Conservation (phyloP, 495 filamentous ascomycete species). For the Lasiosphaeria miniovina region DNA sequence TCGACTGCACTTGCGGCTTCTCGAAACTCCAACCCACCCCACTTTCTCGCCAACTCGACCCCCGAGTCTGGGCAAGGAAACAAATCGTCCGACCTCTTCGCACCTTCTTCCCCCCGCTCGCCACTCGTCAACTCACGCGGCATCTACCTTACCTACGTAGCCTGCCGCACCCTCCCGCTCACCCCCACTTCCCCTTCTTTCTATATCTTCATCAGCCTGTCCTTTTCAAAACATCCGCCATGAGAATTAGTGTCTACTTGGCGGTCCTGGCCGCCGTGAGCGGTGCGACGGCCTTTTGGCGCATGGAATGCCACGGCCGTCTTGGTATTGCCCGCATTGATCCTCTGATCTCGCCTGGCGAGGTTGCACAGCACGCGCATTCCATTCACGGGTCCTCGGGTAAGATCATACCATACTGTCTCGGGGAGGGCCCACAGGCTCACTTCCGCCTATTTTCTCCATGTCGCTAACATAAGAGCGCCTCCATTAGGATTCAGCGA, state of each 20-base stretch:
- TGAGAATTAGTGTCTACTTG: conserved; percentile 28
- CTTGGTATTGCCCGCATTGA: conserved; percentile 68
- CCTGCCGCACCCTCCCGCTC: background rate
- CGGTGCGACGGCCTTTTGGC: conserved; percentile 72
- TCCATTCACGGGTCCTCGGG: conserved; percentile 66
- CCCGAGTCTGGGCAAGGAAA: background rate
- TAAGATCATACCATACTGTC: conserved; percentile 26
- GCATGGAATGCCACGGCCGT: conserved; percentile 72
- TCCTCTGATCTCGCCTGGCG: conserved; percentile 62
- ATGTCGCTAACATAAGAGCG: conserved; percentile 5
- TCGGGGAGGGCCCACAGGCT: background rate
- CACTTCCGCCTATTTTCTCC: background rate
- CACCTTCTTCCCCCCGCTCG: background rate
- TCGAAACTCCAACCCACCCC: background rate
- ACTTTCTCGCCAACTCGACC: background rate
- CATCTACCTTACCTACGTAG: background rate
- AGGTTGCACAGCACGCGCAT: conserved; percentile 65
- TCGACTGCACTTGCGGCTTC: background rate
- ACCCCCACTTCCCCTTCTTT: conserved; percentile 4
- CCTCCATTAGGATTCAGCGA: conserved; percentile 45
- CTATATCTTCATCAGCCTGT: background rate
- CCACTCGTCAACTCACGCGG: background rate
- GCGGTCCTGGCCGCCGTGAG: conserved; percentile 28
- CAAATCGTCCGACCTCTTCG: background rate
- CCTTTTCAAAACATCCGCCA: conserved; percentile 23